Evolutionary conservation across 108 stramenopile species (phyloP).

Genomic region (Cylindrotheca fusiformis): DNA sequence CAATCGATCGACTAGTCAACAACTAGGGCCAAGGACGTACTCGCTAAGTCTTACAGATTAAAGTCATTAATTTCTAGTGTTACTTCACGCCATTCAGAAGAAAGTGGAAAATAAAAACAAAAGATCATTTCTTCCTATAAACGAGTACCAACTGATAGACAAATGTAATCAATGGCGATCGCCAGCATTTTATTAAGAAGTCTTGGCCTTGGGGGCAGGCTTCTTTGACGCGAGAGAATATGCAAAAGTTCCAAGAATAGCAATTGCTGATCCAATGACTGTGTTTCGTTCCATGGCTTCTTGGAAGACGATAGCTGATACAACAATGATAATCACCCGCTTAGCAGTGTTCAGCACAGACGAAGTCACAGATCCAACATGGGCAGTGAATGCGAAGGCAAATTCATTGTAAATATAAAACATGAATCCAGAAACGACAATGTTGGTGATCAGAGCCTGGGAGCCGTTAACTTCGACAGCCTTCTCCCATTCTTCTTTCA

Average conservation of each 20-base stretch:
- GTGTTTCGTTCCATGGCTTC: conserved; percentile 89
- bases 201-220: conserved; percentile 23
- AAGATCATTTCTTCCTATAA: too few species aligned
- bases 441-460: conserved; percentile 57
- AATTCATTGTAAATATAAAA: conserved; percentile 96
- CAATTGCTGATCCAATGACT: conserved; percentile 82
- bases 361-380: conserved; percentile 80
- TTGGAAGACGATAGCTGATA: conserved; percentile 72
- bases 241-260: conserved; percentile 82
- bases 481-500: conserved; percentile 55
- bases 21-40: too few species aligned
- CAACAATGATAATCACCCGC: conserved; percentile 90
- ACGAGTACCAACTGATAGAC: too few species aligned
- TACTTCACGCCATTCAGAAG: too few species aligned
- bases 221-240: conserved; percentile 61
- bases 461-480: conserved; percentile 57
- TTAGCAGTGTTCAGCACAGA: conserved; percentile 90
- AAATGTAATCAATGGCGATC: too few species aligned
- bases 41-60: too few species aligned
- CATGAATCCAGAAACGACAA: conserved; percentile 83
- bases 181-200: too few species aligned
- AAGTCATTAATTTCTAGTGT: too few species aligned
- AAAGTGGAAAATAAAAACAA: too few species aligned
- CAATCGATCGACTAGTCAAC: too few species aligned
- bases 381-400: conserved; percentile 88